Conservation (phyloP, 2,329 filamentous ascomycete genomes). For the Fusarium secorum region DNA sequence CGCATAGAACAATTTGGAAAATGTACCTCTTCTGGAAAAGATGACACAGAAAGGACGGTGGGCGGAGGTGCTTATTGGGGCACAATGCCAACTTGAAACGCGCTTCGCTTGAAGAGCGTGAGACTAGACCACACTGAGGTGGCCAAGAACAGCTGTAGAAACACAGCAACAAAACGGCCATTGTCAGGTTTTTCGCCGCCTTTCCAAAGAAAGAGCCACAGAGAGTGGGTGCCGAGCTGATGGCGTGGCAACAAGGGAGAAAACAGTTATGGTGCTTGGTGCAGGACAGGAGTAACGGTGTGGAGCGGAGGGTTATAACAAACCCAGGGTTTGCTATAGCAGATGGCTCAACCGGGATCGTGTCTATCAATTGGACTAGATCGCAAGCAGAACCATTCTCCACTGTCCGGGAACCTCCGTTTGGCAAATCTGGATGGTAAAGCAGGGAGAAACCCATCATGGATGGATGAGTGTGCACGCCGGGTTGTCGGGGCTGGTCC, state of each 20-base stretch:
- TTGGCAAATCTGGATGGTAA: slow-evolving; percentile 34
- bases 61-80: slow-evolving; percentile 39
- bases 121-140: slow-evolving; percentile 39
- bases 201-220: slow-evolving; percentile 26
- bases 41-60: slow-evolving; percentile 31
- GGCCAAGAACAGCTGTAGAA: slow-evolving; percentile 31
- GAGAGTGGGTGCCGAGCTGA: slow-evolving; percentile 32
- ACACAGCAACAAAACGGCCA: slow-evolving; percentile 25
- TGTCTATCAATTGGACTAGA: slow-evolving; percentile 36
- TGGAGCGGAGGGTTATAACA: slow-evolving; percentile 43
- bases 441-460: slow-evolving; percentile 36
- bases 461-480: slow-evolving; percentile 24
- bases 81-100: slow-evolving; percentile 38
- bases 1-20: slow-evolving; percentile 25
- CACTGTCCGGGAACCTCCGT: slow-evolving; percentile 41
- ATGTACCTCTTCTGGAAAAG: slow-evolving; percentile 29
- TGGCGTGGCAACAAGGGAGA: slow-evolving; percentile 40
- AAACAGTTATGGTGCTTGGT: slow-evolving; percentile 38
- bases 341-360: slow-evolving; percentile 40
- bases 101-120: slow-evolving; percentile 39
- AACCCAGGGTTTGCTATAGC: slow-evolving; percentile 44
- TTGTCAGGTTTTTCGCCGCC: slow-evolving; percentile 28
- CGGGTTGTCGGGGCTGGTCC: slow-evolving; percentile 34
- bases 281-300: slow-evolving; percentile 36
- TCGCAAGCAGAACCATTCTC: slow-evolving; percentile 39